Evolutionary conservation across 1,284 basidiomycete genomes (phyloP).

Genomic region (Moniliella sp.): DNA sequence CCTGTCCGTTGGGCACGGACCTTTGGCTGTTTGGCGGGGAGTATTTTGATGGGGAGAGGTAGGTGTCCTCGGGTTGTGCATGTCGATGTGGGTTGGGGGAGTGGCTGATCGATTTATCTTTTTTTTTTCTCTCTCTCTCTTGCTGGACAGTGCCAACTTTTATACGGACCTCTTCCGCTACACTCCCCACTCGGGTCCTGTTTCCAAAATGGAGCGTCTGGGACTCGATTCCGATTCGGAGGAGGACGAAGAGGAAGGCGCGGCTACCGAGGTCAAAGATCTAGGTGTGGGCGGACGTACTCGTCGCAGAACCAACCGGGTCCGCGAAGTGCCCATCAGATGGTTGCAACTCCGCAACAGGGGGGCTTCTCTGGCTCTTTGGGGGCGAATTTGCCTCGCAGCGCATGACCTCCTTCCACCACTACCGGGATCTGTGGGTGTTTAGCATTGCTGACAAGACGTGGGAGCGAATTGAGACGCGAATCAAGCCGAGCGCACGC

Average conservation of each 20-base stretch:
- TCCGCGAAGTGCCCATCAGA: conserved; percentile 27
- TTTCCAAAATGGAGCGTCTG: background rate
- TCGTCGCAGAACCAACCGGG: conserved; percentile 26
- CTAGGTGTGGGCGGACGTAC: conserved; percentile 24
- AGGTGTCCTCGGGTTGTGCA: conserved; percentile 1
- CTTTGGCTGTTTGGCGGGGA: conserved; percentile 32
- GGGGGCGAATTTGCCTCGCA: conserved; percentile 44
- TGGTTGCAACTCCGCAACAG: conserved; percentile 18
- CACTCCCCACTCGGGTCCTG: conserved; percentile 3
- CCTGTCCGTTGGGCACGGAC: conserved; percentile 28
- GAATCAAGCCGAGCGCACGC: conserved; percentile 55
- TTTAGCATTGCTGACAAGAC: conserved; percentile 36
- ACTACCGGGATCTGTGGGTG: conserved; percentile 49
- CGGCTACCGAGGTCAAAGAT: conserved; percentile 7
- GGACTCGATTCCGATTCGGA: background rate
- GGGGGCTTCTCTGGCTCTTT: conserved; percentile 33
- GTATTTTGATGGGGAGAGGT: conserved; percentile 29
- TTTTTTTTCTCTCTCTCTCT: background rate
- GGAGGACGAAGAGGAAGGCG: background rate
- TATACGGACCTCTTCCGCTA: conserved; percentile 30
- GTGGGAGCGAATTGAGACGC: conserved; percentile 78
- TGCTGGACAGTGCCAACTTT: conserved; percentile 8
- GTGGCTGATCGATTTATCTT: background rate
- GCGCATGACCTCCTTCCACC: conserved; percentile 68
- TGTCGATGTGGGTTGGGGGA: conserved; percentile 3